These are phyloP conservation scores for Ascochyta lentis DNA, from an alignment of 2,329 filamentous ascomycete species.

Conservation along the genomic window DNA sequence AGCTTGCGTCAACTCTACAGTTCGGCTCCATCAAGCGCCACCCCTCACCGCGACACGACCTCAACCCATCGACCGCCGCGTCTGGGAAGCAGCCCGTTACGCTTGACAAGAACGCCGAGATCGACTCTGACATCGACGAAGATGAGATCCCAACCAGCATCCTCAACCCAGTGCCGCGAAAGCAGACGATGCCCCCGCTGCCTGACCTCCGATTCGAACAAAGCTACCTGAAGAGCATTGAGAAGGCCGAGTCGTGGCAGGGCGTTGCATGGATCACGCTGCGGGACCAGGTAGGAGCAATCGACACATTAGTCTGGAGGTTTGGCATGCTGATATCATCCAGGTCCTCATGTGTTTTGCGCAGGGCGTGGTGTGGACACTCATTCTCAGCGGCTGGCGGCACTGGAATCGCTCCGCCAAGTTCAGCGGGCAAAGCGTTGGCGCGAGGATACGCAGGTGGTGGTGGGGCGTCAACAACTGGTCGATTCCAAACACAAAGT, in stretches of 20 bases:
- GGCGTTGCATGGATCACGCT: constrained; percentile 83
- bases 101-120: constrained; percentile 43
- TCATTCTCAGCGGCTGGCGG: constrained; percentile 85
- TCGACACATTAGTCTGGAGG: background rate
- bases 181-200: constrained; percentile 70
- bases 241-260: constrained; percentile 78
- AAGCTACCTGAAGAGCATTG: constrained; percentile 92
- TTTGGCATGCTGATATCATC: constrained; percentile 1
- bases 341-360: constrained; percentile 84
- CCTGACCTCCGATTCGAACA: constrained; percentile 95
- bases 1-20: constrained; percentile 81
- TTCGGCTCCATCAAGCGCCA: constrained; percentile 76
- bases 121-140: constrained; percentile 61
- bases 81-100: constrained; percentile 69
- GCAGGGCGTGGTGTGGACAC: constrained; percentile 88
- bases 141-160: constrained; percentile 74
- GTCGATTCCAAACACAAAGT: constrained; percentile 52
- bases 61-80: constrained; percentile 79
- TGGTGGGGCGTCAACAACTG: constrained; percentile 97
- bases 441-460: constrained; percentile 82
- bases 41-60: constrained; percentile 75
- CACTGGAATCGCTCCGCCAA: constrained; percentile 83
- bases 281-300: constrained; percentile 76
- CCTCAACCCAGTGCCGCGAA: constrained; percentile 62
- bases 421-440: constrained; percentile 76